phyloP scores from a whole-genome alignment of 805 yeast species.

The Candida maesae region DNA sequence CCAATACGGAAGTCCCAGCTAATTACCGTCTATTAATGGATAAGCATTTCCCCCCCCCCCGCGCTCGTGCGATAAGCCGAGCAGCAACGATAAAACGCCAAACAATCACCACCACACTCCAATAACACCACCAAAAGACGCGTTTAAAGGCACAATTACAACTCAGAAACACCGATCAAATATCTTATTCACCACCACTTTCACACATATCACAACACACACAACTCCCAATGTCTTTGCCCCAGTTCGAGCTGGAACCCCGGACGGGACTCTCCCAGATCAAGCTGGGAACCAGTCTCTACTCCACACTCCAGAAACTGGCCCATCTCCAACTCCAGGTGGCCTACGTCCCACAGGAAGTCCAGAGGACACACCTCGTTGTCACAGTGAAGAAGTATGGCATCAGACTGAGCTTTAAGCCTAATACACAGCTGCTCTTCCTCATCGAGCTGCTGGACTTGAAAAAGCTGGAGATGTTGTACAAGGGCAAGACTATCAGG shows the following conservation, averaged over 20 bases:
- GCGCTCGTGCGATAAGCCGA: too few species aligned
- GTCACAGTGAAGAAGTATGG: constrained; percentile 6
- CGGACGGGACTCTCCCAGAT: constrained; percentile 14
- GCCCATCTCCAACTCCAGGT: constrained; percentile 6
- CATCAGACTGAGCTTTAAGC: constrained; percentile 10
- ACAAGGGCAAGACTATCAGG: constrained; percentile 15
- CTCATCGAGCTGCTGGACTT: constrained; percentile 16
- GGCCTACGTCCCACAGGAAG: not conserved
- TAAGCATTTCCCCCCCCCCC: too few species aligned
- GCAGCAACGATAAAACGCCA: too few species aligned
- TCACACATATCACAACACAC: too few species aligned
- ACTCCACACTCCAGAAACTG: constrained; percentile 9
- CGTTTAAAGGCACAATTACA: too few species aligned
- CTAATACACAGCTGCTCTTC: constrained; percentile 9
- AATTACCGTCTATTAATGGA: too few species aligned
- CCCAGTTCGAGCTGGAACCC: constrained; percentile 10
- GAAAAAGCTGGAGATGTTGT: constrained; percentile 8
- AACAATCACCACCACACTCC: too few species aligned
- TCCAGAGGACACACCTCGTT: not conserved
- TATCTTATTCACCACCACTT: too few species aligned
- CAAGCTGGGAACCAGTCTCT: constrained; percentile 13
- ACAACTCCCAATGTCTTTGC: constrained; percentile 9
- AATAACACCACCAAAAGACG: too few species aligned
- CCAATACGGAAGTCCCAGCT: too few species aligned
- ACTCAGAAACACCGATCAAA: too few species aligned